These are phyloP conservation scores for Candida railenensis DNA, from an alignment of 805 yeast species.

Conservation along the genomic window DNA sequence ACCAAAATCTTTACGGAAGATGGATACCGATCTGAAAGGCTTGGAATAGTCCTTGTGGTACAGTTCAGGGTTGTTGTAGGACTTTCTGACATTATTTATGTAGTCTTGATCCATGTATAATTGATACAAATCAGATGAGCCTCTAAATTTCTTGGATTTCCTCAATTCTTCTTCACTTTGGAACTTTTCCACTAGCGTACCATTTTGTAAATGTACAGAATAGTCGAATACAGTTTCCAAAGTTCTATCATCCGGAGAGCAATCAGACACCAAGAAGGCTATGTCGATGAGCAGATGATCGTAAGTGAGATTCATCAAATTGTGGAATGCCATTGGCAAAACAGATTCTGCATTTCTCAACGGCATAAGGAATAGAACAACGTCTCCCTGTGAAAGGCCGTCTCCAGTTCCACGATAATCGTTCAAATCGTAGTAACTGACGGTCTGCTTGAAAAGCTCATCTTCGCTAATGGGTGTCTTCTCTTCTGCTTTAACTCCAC, in stretches of 20 bases:
- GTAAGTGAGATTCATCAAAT: slow-evolving; percentile 82
- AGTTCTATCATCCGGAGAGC: slow-evolving; percentile 67
- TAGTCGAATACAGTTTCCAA: slow-evolving; percentile 64
- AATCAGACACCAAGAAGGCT: slow-evolving; percentile 79
- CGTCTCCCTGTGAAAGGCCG: slow-evolving; percentile 55
- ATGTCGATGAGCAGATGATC: slow-evolving; percentile 78
- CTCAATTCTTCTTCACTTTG: slow-evolving; percentile 39
- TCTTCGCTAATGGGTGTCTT: slow-evolving; percentile 17
- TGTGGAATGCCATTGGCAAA: slow-evolving; percentile 78
- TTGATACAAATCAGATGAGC: slow-evolving; percentile 62
- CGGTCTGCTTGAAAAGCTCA: slow-evolving; percentile 43
- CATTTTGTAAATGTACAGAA: slow-evolving; percentile 67
- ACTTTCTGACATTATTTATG: slow-evolving; percentile 51
- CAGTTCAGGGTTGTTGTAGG: slow-evolving; percentile 58
- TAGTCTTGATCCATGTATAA: slow-evolving; percentile 68
- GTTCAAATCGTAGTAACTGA: slow-evolving; percentile 61
- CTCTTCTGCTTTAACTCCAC: not conserved
- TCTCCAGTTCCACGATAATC: slow-evolving; percentile 52
- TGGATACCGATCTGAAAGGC: slow-evolving; percentile 77
- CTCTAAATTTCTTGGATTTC: slow-evolving; percentile 38
- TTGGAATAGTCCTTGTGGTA: slow-evolving; percentile 59
- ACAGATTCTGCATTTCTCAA: slow-evolving; percentile 76
- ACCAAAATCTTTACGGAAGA: slow-evolving; percentile 83
- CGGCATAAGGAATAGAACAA: slow-evolving; percentile 70
- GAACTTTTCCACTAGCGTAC: slow-evolving; percentile 53